phyloP scores from a whole-genome alignment of 78 protist species.

The Diacronema lutheri region DNA sequence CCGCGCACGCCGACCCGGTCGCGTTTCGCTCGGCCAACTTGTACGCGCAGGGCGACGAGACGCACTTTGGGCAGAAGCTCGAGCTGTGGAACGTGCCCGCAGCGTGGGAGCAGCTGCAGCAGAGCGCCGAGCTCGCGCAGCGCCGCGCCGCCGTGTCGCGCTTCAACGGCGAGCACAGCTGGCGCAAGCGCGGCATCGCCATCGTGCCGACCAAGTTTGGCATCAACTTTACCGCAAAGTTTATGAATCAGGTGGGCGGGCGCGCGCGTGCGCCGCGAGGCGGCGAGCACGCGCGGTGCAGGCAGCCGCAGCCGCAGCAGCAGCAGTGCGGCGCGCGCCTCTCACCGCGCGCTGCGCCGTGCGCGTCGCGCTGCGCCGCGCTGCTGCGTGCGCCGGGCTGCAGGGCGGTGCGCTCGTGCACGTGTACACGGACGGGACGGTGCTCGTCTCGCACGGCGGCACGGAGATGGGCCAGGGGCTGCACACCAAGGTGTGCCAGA shows the following conservation, averaged over 20 bases:
- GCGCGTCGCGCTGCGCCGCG: background rate
- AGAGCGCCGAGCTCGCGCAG: constrained; percentile 1
- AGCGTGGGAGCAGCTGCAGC: constrained; percentile 53
- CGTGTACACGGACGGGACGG: constrained; percentile 89
- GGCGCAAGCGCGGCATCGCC: constrained; percentile 88
- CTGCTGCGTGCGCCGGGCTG: too few species aligned
- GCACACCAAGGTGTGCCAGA: constrained; percentile 77
- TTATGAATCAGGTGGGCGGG: constrained; percentile 71
- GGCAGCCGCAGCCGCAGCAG: too few species aligned
- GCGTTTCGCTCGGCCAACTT: constrained; percentile 69
- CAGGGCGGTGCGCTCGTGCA: constrained; percentile 54
- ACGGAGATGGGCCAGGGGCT: constrained; percentile 96
- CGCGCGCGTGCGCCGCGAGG: too few species aligned
- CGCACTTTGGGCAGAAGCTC: background rate
- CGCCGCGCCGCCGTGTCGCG: constrained; percentile 21
- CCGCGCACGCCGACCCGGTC: constrained; percentile 10
- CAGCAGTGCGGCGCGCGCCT: too few species aligned
- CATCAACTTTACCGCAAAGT: constrained; percentile 72
- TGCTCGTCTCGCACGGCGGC: constrained; percentile 93
- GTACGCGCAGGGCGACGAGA: constrained; percentile 65
- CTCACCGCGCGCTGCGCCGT: too few species aligned
- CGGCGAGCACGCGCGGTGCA: too few species aligned
- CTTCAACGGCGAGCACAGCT: constrained; percentile 80
- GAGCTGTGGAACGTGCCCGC: constrained; percentile 33
- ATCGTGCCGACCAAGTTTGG: constrained; percentile 84